These are phyloP conservation scores for Daedaleopsis sinensis DNA, from an alignment of 768 basidiomycete species.

Conservation along the genomic window DNA sequence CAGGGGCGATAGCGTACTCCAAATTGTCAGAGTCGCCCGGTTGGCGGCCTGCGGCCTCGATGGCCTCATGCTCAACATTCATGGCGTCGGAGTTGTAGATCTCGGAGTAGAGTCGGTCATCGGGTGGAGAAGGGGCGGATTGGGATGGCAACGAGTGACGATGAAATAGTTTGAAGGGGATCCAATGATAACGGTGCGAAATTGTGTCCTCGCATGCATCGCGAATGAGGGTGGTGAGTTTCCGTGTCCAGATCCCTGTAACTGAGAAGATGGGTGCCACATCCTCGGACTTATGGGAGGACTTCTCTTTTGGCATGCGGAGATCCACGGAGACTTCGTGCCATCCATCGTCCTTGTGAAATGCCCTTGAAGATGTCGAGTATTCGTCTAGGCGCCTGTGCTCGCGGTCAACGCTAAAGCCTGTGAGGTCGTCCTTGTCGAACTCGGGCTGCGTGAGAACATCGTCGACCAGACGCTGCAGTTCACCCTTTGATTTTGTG, in stretches of 20 bases:
- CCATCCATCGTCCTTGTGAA: constrained; percentile 21
- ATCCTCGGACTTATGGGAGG: constrained; percentile 17
- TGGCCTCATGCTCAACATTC: constrained; percentile 14
- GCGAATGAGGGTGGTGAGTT: background rate
- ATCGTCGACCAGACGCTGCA: constrained; percentile 28
- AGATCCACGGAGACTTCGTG: constrained; percentile 17
- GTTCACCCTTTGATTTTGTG: constrained; percentile 29
- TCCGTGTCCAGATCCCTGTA: background rate
- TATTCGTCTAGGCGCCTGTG: background rate
- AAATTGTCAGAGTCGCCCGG: background rate
- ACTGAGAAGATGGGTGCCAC: constrained; percentile 25
- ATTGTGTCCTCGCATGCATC: background rate
- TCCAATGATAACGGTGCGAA: background rate
- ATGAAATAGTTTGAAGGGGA: background rate
- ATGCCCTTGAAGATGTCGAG: no score
- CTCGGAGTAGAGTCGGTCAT: constrained; percentile 13
- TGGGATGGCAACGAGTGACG: background rate
- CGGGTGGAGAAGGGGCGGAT: no score
- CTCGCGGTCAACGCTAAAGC: background rate
- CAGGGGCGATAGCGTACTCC: constrained; percentile 10
- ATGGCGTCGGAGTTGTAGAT: constrained; percentile 17
- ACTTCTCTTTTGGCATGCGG: constrained; percentile 24
- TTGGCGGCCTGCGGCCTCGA: constrained; percentile 8
- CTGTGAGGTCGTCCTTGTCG: background rate
- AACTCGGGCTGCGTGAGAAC: background rate